Base-by-base conservation (phyloP, 164 flowering plant genomes). In the Warburgia ugandensis region DNA sequence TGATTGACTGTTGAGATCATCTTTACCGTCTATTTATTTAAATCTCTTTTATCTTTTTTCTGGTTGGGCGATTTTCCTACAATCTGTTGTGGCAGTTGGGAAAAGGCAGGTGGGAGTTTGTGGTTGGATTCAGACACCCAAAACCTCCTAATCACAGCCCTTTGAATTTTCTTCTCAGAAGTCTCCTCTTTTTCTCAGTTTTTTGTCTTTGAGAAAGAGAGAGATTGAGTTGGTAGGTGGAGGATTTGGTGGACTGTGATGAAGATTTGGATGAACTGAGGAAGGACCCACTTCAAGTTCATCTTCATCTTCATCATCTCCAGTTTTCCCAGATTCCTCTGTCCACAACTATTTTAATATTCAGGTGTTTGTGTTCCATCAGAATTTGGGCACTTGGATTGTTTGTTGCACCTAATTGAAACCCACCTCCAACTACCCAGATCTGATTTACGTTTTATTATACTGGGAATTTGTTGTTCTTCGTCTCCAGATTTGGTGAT, bases 31-130 rank as follows among this genome's bases (percentile, higher is more conserved):
- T n/a, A n/a, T n/a, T n/a, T n/a, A n/a, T n/a, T n/a, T n/a, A n/a
- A n/a, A n/a, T n/a, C n/a, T n/a, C n/a, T n/a, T n/a, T n/a, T n/a
- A 22, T 19, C 13, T 20, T 20, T 42, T 25, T 30, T 49, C 61
- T 59, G 62, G 55, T 50, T 59, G 56, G 44, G 49, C 43, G 35
- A 35, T 32, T 42, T 59, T 23, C 5, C 50, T 49, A 48, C 20
- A 50, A 26, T 21, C 17, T 19, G 38, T 33, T 39, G 58, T 68
- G 55, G 65, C 42, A 64, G 66, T 66, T 71, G 48, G 73, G 64
- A 60, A 43, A 38, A 25, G 19, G 17, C 54, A 23, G 59, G 29
- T 45, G 39, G 46, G 37, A n/a, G 31, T 50, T 66, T 25, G 29
- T 55, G 39, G 33, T 33, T 14, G 27, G 22, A 10, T 11, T 26